Conservation (phyloP, 768 basidiomycete genomes). For the Tulasnella sp. region DNA sequence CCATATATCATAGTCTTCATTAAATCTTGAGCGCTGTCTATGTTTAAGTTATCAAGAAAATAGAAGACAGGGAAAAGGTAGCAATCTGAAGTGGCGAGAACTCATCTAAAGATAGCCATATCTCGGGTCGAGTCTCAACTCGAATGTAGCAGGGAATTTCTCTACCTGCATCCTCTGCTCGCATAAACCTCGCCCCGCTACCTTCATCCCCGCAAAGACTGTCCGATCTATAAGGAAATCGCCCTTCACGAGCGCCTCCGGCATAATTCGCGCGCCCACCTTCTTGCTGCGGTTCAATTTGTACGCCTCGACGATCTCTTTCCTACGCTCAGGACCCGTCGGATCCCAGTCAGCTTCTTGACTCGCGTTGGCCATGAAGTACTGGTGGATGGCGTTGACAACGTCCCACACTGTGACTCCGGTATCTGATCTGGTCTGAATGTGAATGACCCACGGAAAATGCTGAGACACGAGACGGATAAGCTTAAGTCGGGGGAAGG, state of each 20-base stretch:
- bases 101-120: no score
- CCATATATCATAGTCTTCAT: no score
- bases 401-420: conserved; percentile 17
- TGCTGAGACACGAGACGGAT: conserved; percentile 15
- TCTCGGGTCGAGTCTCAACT: conserved; percentile 9
- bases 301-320: conserved; percentile 14
- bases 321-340: conserved; percentile 3
- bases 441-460: conserved; percentile 16
- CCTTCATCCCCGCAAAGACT: conserved; percentile 16
- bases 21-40: no score
- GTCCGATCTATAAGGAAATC: conserved; percentile 16
- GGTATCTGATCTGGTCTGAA: background rate
- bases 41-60: no score
- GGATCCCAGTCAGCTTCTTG: conserved; percentile 8
- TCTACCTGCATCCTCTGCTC: conserved; percentile 11
- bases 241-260: conserved; percentile 4
- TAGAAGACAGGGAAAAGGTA: no score
- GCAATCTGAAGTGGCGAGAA: no score
- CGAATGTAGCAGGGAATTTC: conserved; percentile 10
- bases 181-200: conserved; percentile 11
- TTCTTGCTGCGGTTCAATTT: conserved; percentile 17
- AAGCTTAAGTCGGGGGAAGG: conserved; percentile 16
- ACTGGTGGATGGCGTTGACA: conserved; percentile 8
- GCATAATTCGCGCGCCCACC: conserved; percentile 15
- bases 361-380: conserved; percentile 14